Evolutionary conservation across 805 yeast genomes (phyloP).

Genomic region (Starmera caribaea): DNA sequence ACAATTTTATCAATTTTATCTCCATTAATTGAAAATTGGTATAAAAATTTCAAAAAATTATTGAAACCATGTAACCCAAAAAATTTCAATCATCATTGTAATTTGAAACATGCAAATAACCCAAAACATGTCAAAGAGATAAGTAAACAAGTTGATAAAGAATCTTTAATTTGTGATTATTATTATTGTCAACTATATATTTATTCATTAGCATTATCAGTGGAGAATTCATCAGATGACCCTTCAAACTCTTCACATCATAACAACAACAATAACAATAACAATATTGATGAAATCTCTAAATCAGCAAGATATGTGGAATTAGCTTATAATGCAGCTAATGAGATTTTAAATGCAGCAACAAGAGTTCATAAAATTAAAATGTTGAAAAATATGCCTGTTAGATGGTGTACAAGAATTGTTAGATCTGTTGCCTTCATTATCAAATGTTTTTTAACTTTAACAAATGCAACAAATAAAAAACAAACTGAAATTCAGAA

Average conservation of each 20-base stretch:
- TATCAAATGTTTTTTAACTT: slow-evolving; percentile 71
- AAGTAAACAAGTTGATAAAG: slow-evolving; percentile 43
- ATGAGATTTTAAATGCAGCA: slow-evolving; percentile 64
- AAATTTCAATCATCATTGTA: slow-evolving; percentile 22
- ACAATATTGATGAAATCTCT: slow-evolving; percentile 61
- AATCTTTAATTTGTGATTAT: slow-evolving; percentile 71
- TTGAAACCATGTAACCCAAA: slow-evolving; percentile 40
- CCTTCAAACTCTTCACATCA: slow-evolving; percentile 12
- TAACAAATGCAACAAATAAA: slow-evolving; percentile 27
- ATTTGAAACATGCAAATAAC: slow-evolving; percentile 15
- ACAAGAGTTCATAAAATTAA: slow-evolving; percentile 56
- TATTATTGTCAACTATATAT: slow-evolving; percentile 78
- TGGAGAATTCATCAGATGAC: slow-evolving; percentile 25
- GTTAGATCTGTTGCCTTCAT: slow-evolving; percentile 86
- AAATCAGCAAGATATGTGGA: slow-evolving; percentile 71
- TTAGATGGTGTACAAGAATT: slow-evolving; percentile 82
- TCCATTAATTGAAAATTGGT: slow-evolving; percentile 77
- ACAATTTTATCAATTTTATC: slow-evolving; percentile 63
- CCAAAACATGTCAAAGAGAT: slow-evolving; percentile 23
- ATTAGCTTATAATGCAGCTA: slow-evolving; percentile 76
- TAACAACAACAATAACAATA: slow-evolving; percentile 12
- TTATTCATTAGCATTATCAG: slow-evolving; percentile 67
- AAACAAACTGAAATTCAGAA: slow-evolving; percentile 1
- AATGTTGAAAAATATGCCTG: slow-evolving; percentile 72
- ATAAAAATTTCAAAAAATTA: slow-evolving; percentile 46